These are phyloP conservation scores for Termitomyces sp. DNA, from an alignment of 768 basidiomycete genomes.

Conservation along the genomic window DNA sequence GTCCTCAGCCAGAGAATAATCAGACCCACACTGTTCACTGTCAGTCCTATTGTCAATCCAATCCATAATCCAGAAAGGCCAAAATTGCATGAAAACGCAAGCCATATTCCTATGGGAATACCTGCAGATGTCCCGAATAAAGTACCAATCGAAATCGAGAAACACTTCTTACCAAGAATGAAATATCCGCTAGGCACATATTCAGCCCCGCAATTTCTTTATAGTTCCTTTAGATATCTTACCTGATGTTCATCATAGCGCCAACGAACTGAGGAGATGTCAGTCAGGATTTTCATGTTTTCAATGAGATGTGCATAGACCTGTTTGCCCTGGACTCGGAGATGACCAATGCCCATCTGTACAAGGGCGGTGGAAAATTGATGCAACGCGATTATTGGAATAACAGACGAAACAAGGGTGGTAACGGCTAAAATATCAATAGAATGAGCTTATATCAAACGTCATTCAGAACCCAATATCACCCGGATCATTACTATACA, in stretches of 20 bases:
- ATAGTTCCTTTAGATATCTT: conserved; percentile 3
- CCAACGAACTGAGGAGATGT: conserved; percentile 45
- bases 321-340: conserved; percentile 80
- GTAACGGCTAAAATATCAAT: conserved; percentile 38
- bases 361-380: conserved; percentile 78
- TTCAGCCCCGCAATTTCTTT: neutral
- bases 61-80: conserved; percentile 9
- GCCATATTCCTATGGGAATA: conserved; percentile 2
- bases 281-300: neutral
- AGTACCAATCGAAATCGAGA: neutral
- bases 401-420: conserved; percentile 52
- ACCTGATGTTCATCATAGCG: conserved; percentile 73
- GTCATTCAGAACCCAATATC: conserved; percentile 5
- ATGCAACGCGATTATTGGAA: conserved; percentile 71
- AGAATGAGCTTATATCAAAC: neutral
- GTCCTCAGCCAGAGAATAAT: conserved; percentile 3
- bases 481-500: conserved; percentile 69
- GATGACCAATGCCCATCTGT: conserved; percentile 64
- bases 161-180: neutral
- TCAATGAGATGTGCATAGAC: conserved; percentile 21
- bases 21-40: neutral
- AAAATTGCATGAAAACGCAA: conserved; percentile 3
- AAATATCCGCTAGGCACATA: neutral
- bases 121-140: neutral
- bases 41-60: conserved; percentile 6